These are phyloP conservation scores for Penicillium parvum DNA, from an alignment of 495 filamentous ascomycete species.

Conservation along the genomic window DNA sequence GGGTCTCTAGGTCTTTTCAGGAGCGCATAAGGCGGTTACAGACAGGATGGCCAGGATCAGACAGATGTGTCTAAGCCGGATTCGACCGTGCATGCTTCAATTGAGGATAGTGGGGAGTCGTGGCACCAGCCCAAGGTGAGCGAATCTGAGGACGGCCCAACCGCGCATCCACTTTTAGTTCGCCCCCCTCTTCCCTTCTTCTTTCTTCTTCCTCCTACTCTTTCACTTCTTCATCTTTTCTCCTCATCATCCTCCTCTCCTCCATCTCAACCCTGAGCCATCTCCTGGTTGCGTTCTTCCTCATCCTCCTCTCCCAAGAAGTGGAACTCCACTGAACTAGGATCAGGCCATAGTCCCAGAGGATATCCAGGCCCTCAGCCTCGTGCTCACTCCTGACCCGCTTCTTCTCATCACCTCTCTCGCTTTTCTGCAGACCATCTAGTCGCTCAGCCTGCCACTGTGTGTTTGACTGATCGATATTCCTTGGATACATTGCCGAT, in stretches of 20 bases:
- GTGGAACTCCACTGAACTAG: conserved; percentile 12
- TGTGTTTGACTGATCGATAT: conserved; percentile 3
- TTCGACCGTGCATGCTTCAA: conserved; percentile 36
- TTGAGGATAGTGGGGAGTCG: conserved; percentile 34
- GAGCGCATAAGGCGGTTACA: conserved; percentile 10
- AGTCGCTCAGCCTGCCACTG: background rate
- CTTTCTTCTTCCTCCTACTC: conserved; percentile 9
- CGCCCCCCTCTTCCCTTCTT: conserved; percentile 17
- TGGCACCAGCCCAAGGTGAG: conserved; percentile 41
- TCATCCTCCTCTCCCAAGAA: background rate
- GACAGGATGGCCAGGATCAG: conserved; percentile 13
- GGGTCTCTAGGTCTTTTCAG: background rate
- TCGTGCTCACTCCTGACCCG: background rate
- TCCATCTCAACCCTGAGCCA: conserved; percentile 5
- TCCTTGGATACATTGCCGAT: conserved; percentile 17
- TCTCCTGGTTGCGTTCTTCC: no score
- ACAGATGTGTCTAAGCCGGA: conserved; percentile 30
- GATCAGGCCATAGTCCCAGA: conserved; percentile 5
- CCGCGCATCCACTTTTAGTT: conserved; percentile 31
- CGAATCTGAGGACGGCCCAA: conserved; percentile 33
- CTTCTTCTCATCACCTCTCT: background rate
- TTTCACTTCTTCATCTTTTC: conserved; percentile 12
- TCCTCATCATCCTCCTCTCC: conserved; percentile 4
- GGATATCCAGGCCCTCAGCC: conserved; percentile 9
- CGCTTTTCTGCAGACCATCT: background rate